phyloP scores from a whole-genome alignment of 495 filamentous ascomycete species.

The Glutinoglossum americanum region DNA sequence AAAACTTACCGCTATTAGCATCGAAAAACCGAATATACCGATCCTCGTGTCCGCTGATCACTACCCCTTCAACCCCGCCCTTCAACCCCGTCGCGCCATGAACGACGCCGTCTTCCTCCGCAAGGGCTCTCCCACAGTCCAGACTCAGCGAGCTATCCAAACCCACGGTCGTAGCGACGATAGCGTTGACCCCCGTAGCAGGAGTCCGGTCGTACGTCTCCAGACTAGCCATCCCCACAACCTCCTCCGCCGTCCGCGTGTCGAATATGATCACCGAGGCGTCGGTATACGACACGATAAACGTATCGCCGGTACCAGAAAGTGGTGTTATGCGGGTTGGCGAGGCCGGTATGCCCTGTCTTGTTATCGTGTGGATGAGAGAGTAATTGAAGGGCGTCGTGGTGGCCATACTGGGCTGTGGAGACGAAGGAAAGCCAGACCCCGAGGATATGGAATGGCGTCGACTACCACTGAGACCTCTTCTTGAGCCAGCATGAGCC shows the following conservation, averaged over 20 bases:
- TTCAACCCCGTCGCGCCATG: conserved; percentile 69
- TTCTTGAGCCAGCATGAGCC: conserved; percentile 46
- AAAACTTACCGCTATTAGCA: conserved; percentile 84
- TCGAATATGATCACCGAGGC: conserved; percentile 79
- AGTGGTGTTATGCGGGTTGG: conserved; percentile 85
- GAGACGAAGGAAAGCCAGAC: conserved; percentile 69
- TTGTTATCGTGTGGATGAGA: conserved; percentile 65
- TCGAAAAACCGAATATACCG: conserved; percentile 91
- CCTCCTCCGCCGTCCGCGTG: conserved; percentile 75
- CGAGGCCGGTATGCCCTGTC: conserved; percentile 38
- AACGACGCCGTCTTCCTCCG: conserved; percentile 44
- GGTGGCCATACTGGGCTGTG: conserved; percentile 71
- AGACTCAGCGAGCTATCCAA: conserved; percentile 38
- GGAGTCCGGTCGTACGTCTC: conserved; percentile 84
- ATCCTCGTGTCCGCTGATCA: conserved; percentile 92
- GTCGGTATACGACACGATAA: conserved; percentile 83
- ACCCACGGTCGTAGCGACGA: conserved; percentile 72
- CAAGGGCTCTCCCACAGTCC: conserved; percentile 36
- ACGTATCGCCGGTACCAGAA: conserved; percentile 66
- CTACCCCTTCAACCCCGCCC: conserved; percentile 65
- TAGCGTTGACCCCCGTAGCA: conserved; percentile 64
- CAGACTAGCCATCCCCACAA: conserved; percentile 72
- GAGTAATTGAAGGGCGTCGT: conserved; percentile 39
- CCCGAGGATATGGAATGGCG: conserved; percentile 81
- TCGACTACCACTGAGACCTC: conserved; percentile 52